Percentiles rank a stretch among this genome's conserved stretches.
Evolutionary conservation across 805 yeast genomes (phyloP).

Genomic region (Kuraishia piskuri): DNA sequence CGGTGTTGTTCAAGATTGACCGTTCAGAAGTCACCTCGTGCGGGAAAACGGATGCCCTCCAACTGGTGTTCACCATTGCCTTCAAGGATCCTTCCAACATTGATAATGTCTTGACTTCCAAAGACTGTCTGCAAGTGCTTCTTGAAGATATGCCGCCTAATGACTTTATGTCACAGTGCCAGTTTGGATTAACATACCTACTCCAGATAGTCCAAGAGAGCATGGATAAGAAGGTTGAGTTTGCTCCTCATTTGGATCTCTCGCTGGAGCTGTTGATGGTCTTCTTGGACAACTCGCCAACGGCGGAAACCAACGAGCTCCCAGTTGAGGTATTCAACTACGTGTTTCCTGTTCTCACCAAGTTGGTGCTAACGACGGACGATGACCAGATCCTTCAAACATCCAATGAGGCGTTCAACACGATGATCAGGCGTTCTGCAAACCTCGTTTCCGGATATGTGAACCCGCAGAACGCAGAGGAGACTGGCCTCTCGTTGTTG

Average conservation of each 20-base stretch:
- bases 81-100: constrained; percentile 69
- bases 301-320: constrained; percentile 13
- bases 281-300: constrained; percentile 27
- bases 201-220: constrained; percentile 28
- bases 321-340: constrained; percentile 32
- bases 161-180: constrained; percentile 39
- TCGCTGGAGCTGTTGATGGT: constrained; percentile 48
- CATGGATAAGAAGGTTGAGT: constrained; percentile 31
- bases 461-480: constrained; percentile 22
- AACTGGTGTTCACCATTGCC: constrained; percentile 54
- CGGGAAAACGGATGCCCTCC: constrained; percentile 29
- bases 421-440: constrained; percentile 38
- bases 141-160: constrained; percentile 36
- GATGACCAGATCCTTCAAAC: constrained; percentile 76
- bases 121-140: constrained; percentile 59
- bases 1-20: constrained; percentile 44
- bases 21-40: constrained; percentile 21
- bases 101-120: constrained; percentile 56
- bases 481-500: constrained; percentile 46
- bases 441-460: constrained; percentile 21
- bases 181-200: constrained; percentile 43
- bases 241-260: constrained; percentile 50
- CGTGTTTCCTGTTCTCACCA: constrained; percentile 34
- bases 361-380: constrained; percentile 33
- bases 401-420: constrained; percentile 67